Evolutionary conservation across 23 red algal species (phyloP).

Genomic region (Gracilaria domingensis): DNA sequence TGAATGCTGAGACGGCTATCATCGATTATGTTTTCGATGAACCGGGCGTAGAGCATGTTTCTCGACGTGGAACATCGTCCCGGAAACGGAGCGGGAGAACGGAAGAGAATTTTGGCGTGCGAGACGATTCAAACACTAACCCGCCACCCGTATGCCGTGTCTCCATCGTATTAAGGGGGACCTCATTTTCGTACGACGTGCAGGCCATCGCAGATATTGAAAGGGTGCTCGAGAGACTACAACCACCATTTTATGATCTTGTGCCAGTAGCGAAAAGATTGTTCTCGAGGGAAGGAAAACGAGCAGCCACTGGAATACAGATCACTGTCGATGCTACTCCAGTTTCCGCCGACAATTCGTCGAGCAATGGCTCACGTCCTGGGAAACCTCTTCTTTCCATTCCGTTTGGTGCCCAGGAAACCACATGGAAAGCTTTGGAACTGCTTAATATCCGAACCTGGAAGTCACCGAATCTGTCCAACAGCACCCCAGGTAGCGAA

Average conservation of each 20-base stretch:
- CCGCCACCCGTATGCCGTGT: slow-evolving; percentile 54
- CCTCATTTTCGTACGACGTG: slow-evolving; percentile 54
- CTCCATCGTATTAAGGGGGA: slow-evolving; percentile 42
- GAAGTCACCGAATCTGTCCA: neutral
- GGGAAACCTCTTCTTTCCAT: slow-evolving; percentile 19
- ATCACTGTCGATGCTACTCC: slow-evolving; percentile 61
- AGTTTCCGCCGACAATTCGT: neutral
- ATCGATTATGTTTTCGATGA: slow-evolving; percentile 74
- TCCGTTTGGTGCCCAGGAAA: slow-evolving; percentile 46
- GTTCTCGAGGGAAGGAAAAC: slow-evolving; percentile 43
- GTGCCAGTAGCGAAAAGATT: slow-evolving; percentile 44
- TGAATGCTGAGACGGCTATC: slow-evolving; percentile 40
- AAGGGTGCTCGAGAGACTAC: slow-evolving; percentile 50
- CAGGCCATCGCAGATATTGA: slow-evolving; percentile 60
- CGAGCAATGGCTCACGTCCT: neutral
- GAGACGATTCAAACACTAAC: slow-evolving; percentile 29
- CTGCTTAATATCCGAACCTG: slow-evolving; percentile 26
- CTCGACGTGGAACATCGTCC: neutral
- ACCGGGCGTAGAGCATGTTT: slow-evolving; percentile 26
- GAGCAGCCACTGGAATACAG: slow-evolving; percentile 53
- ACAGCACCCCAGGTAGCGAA: neutral
- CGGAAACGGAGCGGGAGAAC: neutral
- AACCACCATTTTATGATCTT: slow-evolving; percentile 58
- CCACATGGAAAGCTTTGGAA: slow-evolving; percentile 46
- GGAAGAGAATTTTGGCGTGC: neutral